Percentiles rank a stretch among this genome's conserved stretches.
Evolutionary conservation across 192 early-diverging fungal genomes (phyloP).

Genomic region (Bifiguratus adelaidae): DNA sequence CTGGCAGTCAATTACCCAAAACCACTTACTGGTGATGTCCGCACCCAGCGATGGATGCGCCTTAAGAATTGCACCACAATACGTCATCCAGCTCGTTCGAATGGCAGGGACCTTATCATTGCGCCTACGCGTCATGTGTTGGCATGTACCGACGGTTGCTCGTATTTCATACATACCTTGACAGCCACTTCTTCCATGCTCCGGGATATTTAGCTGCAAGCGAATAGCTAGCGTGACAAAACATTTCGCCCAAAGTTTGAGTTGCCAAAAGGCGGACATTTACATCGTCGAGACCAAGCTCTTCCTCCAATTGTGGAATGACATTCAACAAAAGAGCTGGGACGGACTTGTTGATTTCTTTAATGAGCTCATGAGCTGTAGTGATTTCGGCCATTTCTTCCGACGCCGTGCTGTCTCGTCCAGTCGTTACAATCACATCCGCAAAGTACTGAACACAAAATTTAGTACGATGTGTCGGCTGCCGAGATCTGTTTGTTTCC

Average conservation of each 20-base stretch:
- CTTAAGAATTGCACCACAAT: slow-evolving; percentile 46
- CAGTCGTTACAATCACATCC: slow-evolving; percentile 62
- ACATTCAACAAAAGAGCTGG: slow-evolving; percentile 80
- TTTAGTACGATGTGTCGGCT: not conserved
- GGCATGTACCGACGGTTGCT: not conserved
- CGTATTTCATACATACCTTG: slow-evolving; percentile 31
- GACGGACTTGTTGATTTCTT: slow-evolving; percentile 65
- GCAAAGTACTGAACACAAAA: slow-evolving; percentile 64
- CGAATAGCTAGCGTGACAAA: slow-evolving; percentile 62
- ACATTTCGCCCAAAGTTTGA: slow-evolving; percentile 78
- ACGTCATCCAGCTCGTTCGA: slow-evolving; percentile 67
- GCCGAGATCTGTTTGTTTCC: no score
- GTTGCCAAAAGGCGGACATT: slow-evolving; percentile 70
- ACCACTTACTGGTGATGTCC: slow-evolving; percentile 57
- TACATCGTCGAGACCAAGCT: slow-evolving; percentile 70
- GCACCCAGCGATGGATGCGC: slow-evolving; percentile 58
- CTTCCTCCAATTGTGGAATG: slow-evolving; percentile 89
- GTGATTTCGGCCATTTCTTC: slow-evolving; percentile 45
- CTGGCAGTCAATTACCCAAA: not conserved
- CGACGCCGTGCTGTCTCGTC: slow-evolving; percentile 23
- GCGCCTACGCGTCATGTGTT: slow-evolving; percentile 24
- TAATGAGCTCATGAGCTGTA: slow-evolving; percentile 65
- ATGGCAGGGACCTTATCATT: slow-evolving; percentile 65
- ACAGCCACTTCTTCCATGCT: slow-evolving; percentile 80
- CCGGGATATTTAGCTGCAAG: slow-evolving; percentile 64